Evolutionary conservation across 139 green algal genomes (phyloP).

Genomic region (Coelastrella sp.): DNA sequence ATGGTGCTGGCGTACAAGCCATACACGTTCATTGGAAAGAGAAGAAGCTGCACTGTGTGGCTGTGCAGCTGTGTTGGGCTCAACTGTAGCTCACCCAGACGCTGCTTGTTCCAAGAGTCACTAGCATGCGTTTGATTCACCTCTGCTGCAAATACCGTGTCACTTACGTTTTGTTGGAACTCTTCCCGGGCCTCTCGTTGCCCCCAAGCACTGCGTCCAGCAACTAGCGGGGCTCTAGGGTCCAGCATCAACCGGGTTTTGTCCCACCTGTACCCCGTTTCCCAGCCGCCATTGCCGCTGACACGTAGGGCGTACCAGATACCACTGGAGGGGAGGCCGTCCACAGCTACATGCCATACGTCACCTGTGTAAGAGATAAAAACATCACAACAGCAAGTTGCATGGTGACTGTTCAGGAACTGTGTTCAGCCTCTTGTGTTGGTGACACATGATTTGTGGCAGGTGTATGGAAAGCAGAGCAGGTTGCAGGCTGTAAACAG

Average conservation of each 20-base stretch:
- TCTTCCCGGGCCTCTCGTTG: constrained; percentile 83
- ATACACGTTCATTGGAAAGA: no score
- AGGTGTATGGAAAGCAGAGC: no score
- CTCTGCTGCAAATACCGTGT: not conserved
- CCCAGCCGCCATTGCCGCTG: constrained; percentile 83
- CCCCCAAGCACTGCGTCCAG: constrained; percentile 77
- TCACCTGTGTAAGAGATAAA: constrained; percentile 56
- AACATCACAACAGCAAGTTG: not conserved
- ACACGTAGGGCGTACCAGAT: constrained; percentile 85
- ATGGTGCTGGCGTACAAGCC: no score
- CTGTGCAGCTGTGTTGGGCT: no score
- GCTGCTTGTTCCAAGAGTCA: no score
- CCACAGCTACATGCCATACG: constrained; percentile 83
- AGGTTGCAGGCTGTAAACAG: no score
- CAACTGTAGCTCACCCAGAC: no score
- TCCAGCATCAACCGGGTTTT: constrained; percentile 81
- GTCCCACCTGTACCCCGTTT: constrained; percentile 84
- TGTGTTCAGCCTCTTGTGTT: not conserved
- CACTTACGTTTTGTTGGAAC: constrained; percentile 75
- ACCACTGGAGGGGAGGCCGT: constrained; percentile 70
- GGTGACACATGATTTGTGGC: not conserved
- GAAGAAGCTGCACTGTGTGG: no score
- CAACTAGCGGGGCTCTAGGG: constrained; percentile 87
- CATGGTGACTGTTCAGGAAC: not conserved
- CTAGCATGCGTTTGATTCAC: not conserved